Evolutionary conservation across 352 stramenopile genomes (phyloP).

Genomic region (Pythium coloratum): DNA sequence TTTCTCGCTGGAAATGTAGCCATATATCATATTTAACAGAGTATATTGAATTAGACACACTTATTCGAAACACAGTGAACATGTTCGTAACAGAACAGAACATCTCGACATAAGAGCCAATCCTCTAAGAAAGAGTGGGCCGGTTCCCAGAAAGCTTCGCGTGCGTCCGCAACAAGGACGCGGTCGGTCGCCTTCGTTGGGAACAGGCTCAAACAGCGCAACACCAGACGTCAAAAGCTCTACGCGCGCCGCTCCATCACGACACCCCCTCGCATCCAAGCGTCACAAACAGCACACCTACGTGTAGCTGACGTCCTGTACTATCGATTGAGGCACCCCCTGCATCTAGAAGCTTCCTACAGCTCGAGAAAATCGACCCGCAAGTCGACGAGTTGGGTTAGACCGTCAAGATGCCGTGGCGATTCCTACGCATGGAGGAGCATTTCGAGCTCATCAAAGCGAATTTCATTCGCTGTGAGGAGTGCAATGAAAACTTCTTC

Average conservation of each 20-base stretch:
- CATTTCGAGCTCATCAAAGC: constrained; percentile 64
- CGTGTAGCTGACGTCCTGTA: neutral
- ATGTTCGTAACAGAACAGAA: neutral
- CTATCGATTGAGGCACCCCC: neutral
- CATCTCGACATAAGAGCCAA: neutral
- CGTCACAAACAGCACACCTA: neutral
- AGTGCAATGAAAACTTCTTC: constrained; percentile 83
- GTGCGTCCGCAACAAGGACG: neutral
- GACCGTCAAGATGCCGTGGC: constrained; percentile 26
- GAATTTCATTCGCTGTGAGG: constrained; percentile 78
- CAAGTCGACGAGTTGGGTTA: neutral
- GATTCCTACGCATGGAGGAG: constrained; percentile 50
- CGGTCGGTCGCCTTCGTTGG: neutral
- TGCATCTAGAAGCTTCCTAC: neutral
- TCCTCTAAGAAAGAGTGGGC: neutral
- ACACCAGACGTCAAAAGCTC: neutral
- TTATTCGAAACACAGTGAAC: neutral
- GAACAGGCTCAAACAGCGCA: neutral
- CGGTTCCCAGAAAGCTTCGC: neutral
- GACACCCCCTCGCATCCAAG: neutral
- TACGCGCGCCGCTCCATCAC: neutral
- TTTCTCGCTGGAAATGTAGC: neutral
- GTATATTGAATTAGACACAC: neutral
- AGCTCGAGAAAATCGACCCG: neutral
- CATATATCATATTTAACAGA: neutral